These are phyloP conservation scores for Neostapfia colusana DNA, from an alignment of 176 grass and related monocot genomes.

Conservation along the genomic window DNA sequence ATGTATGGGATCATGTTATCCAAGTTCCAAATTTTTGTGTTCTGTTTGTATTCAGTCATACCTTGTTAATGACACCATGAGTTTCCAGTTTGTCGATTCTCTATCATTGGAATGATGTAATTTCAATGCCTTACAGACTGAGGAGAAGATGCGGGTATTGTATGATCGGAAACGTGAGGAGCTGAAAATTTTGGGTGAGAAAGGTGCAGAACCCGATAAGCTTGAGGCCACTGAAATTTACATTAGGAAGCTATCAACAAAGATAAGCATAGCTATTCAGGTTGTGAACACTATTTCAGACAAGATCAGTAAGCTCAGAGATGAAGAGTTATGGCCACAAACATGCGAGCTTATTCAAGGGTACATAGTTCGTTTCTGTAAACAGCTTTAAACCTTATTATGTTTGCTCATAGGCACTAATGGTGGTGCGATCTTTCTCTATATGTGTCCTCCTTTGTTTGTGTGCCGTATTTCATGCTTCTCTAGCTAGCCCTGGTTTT, in stretches of 20 bases:
- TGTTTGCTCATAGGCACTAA: neutral
- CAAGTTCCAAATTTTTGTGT: conserved; percentile 6
- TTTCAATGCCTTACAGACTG: conserved; percentile 49
- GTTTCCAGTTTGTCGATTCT: neutral
- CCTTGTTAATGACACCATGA: neutral
- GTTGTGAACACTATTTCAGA: conserved; percentile 79
- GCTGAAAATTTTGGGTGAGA: conserved; percentile 66
- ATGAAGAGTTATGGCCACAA: conserved; percentile 97
- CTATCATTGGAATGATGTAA: conserved; percentile 8
- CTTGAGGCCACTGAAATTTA: conserved; percentile 58
- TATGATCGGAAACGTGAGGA: conserved; percentile 75
- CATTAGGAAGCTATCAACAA: conserved; percentile 92
- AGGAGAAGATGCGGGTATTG: conserved; percentile 72
- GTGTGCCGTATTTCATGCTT: neutral
- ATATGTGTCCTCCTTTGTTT: neutral
- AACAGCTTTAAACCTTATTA: neutral
- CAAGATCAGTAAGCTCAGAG: conserved; percentile 88
- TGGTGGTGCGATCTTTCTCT: neutral
- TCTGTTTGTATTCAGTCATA: neutral
- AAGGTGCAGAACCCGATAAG: conserved; percentile 80
- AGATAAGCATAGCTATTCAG: conserved; percentile 95
- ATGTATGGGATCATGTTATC: conserved; percentile 3
- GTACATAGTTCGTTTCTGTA: conserved; percentile 47
- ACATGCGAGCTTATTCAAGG: conserved; percentile 85
- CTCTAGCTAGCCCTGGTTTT: neutral